Percentiles rank a stretch among this genome's conserved stretches.
Evolutionary conservation across 2,329 filamentous ascomycete species (phyloP).

Genomic region (Microdochium nivale): DNA sequence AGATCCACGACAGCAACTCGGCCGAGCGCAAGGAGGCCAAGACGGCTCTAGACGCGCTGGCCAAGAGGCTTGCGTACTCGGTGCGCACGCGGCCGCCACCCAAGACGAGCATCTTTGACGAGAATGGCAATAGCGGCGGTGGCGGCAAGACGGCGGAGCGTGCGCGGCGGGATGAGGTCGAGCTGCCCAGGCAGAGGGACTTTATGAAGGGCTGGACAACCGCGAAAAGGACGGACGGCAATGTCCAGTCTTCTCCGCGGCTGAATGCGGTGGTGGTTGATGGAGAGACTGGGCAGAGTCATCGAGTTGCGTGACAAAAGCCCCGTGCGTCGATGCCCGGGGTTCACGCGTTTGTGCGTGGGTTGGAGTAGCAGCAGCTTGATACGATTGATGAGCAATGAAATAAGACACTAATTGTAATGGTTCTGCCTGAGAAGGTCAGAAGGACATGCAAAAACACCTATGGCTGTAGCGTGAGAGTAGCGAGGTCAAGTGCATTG

Average conservation of each 20-base stretch:
- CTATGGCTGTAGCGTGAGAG: background rate
- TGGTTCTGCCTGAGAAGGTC: no score
- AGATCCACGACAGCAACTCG: slow-evolving; percentile 68
- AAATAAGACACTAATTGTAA: background rate
- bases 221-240: background rate
- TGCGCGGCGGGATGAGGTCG: slow-evolving; percentile 23
- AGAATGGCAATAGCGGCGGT: slow-evolving; percentile 6
- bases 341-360: background rate
- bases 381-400: background rate
- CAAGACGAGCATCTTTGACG: slow-evolving; percentile 43
- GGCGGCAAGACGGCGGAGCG: slow-evolving; percentile 12
- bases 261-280: background rate
- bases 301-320: background rate
- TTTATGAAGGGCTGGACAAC: slow-evolving; percentile 37
- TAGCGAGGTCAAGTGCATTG: background rate
- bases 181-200: slow-evolving; percentile 33
- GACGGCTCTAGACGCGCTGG: slow-evolving; percentile 63
- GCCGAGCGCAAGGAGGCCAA: slow-evolving; percentile 63
- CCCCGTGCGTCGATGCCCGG: background rate
- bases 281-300: background rate
- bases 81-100: slow-evolving; percentile 56
- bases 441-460: no score
- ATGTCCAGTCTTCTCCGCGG: background rate
- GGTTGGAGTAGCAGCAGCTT: background rate
- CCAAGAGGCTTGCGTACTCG: slow-evolving; percentile 61